Evolutionary conservation across 2,329 filamentous ascomycete species (phyloP).

Genomic region (Juglanconis oblonga): DNA sequence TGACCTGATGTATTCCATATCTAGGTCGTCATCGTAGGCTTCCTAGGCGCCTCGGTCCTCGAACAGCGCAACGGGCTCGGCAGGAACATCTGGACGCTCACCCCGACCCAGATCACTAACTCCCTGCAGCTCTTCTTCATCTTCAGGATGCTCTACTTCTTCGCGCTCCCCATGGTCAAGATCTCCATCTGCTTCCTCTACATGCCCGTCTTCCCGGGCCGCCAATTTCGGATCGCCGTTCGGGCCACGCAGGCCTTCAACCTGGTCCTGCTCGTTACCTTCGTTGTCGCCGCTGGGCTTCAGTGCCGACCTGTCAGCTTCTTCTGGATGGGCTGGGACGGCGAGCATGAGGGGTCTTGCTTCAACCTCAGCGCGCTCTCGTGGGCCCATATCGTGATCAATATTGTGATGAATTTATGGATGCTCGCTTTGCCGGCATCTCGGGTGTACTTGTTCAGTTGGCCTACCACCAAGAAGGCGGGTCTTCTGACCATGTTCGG

Average conservation of each 20-base stretch:
- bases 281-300: slow-evolving; percentile 13
- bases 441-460: slow-evolving; percentile 1
- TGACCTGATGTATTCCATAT: not conserved
- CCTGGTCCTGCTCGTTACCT: slow-evolving; percentile 10
- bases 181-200: slow-evolving; percentile 7
- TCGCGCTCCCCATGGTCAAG: not conserved
- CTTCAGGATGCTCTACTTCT: slow-evolving; percentile 26
- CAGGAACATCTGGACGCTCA: slow-evolving; percentile 19
- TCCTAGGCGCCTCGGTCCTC: slow-evolving; percentile 27
- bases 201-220: slow-evolving; percentile 3
- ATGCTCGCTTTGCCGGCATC: slow-evolving; percentile 9
- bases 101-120: slow-evolving; percentile 14
- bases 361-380: not conserved
- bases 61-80: slow-evolving; percentile 33
- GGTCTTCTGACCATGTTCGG: slow-evolving; percentile 4
- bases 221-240: not conserved
- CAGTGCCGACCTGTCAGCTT: slow-evolving; percentile 17
- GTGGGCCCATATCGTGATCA: not conserved
- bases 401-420: slow-evolving; percentile 6
- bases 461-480: not conserved
- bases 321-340: slow-evolving; percentile 19
- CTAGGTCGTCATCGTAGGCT: slow-evolving; percentile 21
- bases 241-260: slow-evolving; percentile 14
- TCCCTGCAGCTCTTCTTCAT: slow-evolving; percentile 9
- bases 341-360: slow-evolving; percentile 4